Percentiles rank a stretch among this genome's conserved stretches.
Evolutionary conservation across 495 filamentous ascomycete species (phyloP).

Genomic region (Aspergillus nanangensis): DNA sequence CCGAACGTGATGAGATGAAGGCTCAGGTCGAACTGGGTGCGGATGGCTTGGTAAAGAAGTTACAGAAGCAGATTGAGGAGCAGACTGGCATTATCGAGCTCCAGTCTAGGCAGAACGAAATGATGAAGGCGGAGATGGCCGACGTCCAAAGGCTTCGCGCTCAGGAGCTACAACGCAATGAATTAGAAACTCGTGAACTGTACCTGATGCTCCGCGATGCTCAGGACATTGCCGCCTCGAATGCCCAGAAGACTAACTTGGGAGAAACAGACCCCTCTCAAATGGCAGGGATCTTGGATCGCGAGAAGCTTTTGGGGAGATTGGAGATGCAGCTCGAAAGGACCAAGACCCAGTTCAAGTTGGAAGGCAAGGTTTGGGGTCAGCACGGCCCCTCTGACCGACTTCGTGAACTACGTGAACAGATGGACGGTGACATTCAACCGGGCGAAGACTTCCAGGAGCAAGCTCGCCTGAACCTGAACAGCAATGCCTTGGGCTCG

Average conservation of each 20-base stretch:
- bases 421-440: slow-evolving; percentile 73
- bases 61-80: slow-evolving; percentile 90
- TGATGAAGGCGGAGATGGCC: slow-evolving; percentile 81
- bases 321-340: slow-evolving; percentile 92
- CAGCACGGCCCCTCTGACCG: slow-evolving; percentile 85
- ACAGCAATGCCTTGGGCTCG: slow-evolving; percentile 60
- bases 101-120: slow-evolving; percentile 78
- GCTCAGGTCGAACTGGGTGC: slow-evolving; percentile 90
- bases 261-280: slow-evolving; percentile 63
- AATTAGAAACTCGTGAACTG: slow-evolving; percentile 90
- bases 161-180: slow-evolving; percentile 90
- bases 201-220: slow-evolving; percentile 99
- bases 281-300: slow-evolving; percentile 89
- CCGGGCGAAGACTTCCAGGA: slow-evolving; percentile 46
- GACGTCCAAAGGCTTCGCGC: slow-evolving; percentile 82
- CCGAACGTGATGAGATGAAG: slow-evolving; percentile 94
- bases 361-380: slow-evolving; percentile 92
- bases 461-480: slow-evolving; percentile 43
- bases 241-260: slow-evolving; percentile 66
- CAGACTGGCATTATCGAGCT: slow-evolving; percentile 87
- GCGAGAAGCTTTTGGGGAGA: slow-evolving; percentile 84
- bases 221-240: slow-evolving; percentile 87
- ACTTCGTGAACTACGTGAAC: slow-evolving; percentile 84
- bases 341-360: slow-evolving; percentile 96
- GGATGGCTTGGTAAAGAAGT: slow-evolving; percentile 86